A percentile compares a stretch with the other conserved stretches of the same genome.
Conservation (phyloP, 2,329 filamentous ascomycete genomes). For the Cordyceps tenuipes region DNA sequence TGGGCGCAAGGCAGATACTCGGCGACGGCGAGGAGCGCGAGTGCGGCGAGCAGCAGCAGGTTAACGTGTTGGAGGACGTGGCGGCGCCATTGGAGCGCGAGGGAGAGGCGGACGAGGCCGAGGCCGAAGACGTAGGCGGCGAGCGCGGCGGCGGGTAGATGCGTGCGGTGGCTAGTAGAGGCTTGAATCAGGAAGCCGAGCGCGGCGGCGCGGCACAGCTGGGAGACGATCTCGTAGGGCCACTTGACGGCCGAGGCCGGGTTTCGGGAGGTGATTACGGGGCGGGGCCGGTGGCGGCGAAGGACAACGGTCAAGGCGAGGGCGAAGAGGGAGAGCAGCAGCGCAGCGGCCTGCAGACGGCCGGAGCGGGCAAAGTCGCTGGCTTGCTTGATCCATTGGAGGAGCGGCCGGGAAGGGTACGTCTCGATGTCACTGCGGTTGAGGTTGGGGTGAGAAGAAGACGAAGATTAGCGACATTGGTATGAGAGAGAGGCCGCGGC, state of each 20-base stretch:
- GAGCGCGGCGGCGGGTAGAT: conserved; percentile 29
- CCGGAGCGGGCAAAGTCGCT: conserved; percentile 33
- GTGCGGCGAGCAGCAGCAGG: conserved; percentile 30
- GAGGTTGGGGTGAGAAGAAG: not conserved
- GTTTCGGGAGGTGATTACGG: conserved; percentile 15
- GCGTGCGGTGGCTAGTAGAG: conserved; percentile 24
- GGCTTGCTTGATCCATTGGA: conserved; percentile 31
- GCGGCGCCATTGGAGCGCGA: conserved; percentile 36
- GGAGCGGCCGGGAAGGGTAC: conserved; percentile 5
- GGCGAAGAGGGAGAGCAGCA: conserved; percentile 30
- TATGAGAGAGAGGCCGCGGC: not conserved
- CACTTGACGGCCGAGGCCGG: conserved; percentile 33
- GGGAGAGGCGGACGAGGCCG: conserved; percentile 33
- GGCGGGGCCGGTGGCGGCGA: conserved; percentile 15
- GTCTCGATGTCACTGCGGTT: conserved; percentile 1
- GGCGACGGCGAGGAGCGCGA: conserved; percentile 28
- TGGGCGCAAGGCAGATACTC: conserved; percentile 38
- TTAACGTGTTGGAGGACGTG: conserved; percentile 41
- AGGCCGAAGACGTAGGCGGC: conserved; percentile 35
- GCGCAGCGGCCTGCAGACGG: conserved; percentile 29
- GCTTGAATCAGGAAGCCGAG: conserved; percentile 32
- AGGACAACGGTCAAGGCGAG: conserved; percentile 18
- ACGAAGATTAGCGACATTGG: not conserved
- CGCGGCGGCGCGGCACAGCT: conserved; percentile 30
- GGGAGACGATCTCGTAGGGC: conserved; percentile 35